Evolutionary conservation across 2,329 filamentous ascomycete genomes (phyloP), one percentile per base, ranked within the genome.

Genomic region (Penicillium brevicompactum): DNA sequence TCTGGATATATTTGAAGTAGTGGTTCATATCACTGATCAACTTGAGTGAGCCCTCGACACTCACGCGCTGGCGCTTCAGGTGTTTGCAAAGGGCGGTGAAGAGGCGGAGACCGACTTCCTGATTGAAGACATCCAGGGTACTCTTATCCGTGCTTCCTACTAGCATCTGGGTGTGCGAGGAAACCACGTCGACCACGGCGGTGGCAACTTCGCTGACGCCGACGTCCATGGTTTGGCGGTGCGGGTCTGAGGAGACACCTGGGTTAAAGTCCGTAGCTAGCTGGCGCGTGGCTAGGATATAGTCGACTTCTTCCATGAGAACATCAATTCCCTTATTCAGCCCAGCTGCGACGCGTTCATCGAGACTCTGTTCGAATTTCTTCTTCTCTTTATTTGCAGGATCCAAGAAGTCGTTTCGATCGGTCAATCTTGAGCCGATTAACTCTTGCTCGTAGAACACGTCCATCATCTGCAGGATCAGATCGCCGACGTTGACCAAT

Each of bases 391-490:
- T 88, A 31, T 90, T 89, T 0, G 92, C 91, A 18, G 92, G 89
- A 68, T 96, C 91, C 46, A 99, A 81, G 68, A 99, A 99, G 75
- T 99, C 94, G 70, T 96, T 95, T 42, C 90, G 87, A 70, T 97
- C 93, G 1, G 89, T 89, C 50, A 99, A 87, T 66, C 90, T 90
- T 13, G 89, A 85, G 1, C 86, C 84, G 5, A 92, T 86, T 27
- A 99, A 84, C 76, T 99, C 94, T 76, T 97, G 94, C 70, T 96
- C 90, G 75, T 96, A 99, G 71, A 99, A 99, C 32, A 99, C 92
- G 70, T 99, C 94, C 55, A 99, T 86, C 94, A 99, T 99, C 73
- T 99, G 94, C 56, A 95, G 91, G 65, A 99, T 99, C 55, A 99
- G 82, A 72, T 99, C 94, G 55, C 94, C 94, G 1, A 99, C 93